These are phyloP conservation scores for Xylaria curta DNA, from an alignment of 495 filamentous ascomycete species.

Conservation along the genomic window DNA sequence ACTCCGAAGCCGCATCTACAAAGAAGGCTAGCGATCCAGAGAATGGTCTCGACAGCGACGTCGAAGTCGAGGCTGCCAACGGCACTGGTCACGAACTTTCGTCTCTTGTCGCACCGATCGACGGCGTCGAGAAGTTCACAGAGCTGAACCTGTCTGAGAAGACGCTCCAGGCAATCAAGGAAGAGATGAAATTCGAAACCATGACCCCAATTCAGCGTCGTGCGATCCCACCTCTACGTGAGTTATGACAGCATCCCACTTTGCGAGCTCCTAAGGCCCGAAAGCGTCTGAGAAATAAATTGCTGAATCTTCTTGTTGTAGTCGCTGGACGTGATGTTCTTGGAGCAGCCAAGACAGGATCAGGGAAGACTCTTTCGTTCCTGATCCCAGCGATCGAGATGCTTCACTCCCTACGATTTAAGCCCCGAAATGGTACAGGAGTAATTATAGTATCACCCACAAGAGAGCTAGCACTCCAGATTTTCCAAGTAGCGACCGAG, in stretches of 20 bases:
- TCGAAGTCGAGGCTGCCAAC: slow-evolving; percentile 27
- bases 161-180: slow-evolving; percentile 80
- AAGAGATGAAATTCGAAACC: slow-evolving; percentile 87
- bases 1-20: slow-evolving; percentile 31
- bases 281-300: not conserved
- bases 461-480: slow-evolving; percentile 91
- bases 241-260: not conserved
- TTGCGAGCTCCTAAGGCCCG: not conserved
- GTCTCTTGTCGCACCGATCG: slow-evolving; percentile 26
- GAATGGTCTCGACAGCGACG: slow-evolving; percentile 27
- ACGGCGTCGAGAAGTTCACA: slow-evolving; percentile 62
- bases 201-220: slow-evolving; percentile 97
- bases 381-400: slow-evolving; percentile 95
- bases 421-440: slow-evolving; percentile 77
- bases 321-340: slow-evolving; percentile 89
- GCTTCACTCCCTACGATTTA: slow-evolving; percentile 88
- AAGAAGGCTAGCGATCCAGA: slow-evolving; percentile 35
- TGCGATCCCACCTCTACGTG: slow-evolving; percentile 78
- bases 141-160: slow-evolving; percentile 86
- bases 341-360: slow-evolving; percentile 95
- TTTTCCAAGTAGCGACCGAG: slow-evolving; percentile 93
- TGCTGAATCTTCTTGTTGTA: not conserved
- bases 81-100: not conserved
- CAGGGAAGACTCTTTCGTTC: slow-evolving; percentile 94
- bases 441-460: slow-evolving; percentile 87